phyloP scores from a whole-genome alignment of 345 rosid genomes.

The Acer negundo region DNA sequence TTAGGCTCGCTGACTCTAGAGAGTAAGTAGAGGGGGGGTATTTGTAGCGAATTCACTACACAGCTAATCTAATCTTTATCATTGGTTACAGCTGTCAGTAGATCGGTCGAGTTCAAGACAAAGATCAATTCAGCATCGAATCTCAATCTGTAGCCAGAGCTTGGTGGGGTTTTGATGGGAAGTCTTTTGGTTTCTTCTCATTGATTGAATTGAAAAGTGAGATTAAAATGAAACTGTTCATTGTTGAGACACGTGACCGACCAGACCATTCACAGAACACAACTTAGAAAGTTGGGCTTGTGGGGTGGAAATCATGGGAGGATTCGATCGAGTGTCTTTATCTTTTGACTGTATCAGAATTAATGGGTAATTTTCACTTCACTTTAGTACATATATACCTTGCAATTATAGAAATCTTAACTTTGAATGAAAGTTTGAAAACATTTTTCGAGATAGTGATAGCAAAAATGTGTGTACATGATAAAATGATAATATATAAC shows the following conservation, averaged over 20 bases:
- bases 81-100: too few species aligned
- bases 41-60: not conserved
- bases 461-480: too few species aligned
- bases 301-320: conserved; percentile 20
- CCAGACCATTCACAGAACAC: conserved; percentile 17
- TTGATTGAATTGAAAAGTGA: conserved; percentile 18
- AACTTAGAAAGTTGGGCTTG: conserved; percentile 3
- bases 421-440: conserved; percentile 23
- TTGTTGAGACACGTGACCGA: conserved; percentile 30
- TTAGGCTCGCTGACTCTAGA: not conserved
- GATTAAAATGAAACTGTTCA: not conserved
- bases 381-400: conserved; percentile 6
- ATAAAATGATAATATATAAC: too few species aligned
- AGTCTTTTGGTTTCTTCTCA: not conserved
- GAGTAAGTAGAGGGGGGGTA: conserved; percentile 11
- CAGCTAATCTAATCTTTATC: too few species aligned
- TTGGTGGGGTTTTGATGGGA: too few species aligned
- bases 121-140: too few species aligned
- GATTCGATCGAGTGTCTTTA: conserved; percentile 25
- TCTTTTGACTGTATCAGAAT: conserved; percentile 2
- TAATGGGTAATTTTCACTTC: conserved; percentile 26
- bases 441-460: conserved; percentile 1
- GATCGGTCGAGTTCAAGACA: too few species aligned
- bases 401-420: conserved; percentile 7
- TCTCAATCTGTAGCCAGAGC: conserved; percentile 3